phyloP scores from a whole-genome alignment of 1,284 basidiomycete species.

The Ustilago sp. region DNA sequence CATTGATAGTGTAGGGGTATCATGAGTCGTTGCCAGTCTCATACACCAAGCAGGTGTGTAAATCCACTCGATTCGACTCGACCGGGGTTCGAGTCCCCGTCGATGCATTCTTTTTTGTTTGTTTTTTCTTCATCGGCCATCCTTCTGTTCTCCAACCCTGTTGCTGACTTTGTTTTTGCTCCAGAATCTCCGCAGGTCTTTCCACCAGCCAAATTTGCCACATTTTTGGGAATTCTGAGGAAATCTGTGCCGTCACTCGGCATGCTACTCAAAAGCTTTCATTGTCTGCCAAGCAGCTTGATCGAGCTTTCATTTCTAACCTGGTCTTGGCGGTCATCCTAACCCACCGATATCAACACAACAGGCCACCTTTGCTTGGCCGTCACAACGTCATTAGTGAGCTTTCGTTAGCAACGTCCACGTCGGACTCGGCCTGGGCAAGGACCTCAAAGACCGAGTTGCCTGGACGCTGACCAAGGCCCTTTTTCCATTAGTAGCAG shows the following conservation, averaged over 20 bases:
- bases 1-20: conserved; percentile 57
- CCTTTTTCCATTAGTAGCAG: too few species aligned
- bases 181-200: conserved; percentile 8
- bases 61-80: conserved; percentile 45
- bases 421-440: too few species aligned
- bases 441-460: too few species aligned
- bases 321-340: conserved; percentile 20
- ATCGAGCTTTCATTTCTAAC: conserved; percentile 8
- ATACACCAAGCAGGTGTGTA: conserved; percentile 10
- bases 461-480: too few species aligned
- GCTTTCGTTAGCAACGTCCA: too few species aligned
- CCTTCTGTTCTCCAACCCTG: background rate
- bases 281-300: conserved; percentile 13
- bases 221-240: conserved; percentile 4
- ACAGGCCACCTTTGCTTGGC: background rate
- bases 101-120: conserved; percentile 42
- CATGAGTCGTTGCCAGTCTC: conserved; percentile 28
- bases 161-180: too few species aligned
- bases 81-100: conserved; percentile 61
- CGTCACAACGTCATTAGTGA: background rate
- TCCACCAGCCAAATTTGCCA: conserved; percentile 6
- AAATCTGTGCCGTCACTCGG: conserved; percentile 12
- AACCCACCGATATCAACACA: background rate
- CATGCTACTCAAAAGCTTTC: background rate
- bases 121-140: background rate